Percentiles rank a stretch among this genome's conserved stretches.
Evolutionary conservation across 768 basidiomycete species (phyloP).

Genomic region (Suillus tomentosus): DNA sequence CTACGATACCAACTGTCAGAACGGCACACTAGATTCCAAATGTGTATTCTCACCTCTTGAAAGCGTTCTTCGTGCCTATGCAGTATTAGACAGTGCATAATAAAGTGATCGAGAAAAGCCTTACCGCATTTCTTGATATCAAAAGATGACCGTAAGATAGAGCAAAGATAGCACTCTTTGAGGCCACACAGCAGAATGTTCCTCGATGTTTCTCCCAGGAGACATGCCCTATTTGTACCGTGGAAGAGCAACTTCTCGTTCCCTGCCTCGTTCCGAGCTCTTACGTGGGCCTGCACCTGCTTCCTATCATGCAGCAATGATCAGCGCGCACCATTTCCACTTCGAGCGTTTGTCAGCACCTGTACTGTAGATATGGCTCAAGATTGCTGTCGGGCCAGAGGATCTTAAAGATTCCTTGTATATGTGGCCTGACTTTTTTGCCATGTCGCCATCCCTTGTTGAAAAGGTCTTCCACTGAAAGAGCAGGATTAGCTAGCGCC

Average conservation of each 20-base stretch:
- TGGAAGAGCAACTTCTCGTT: constrained; percentile 68
- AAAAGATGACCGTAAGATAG: constrained; percentile 59
- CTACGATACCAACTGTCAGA: constrained; percentile 30
- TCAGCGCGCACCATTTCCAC: constrained; percentile 14
- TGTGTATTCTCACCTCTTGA: constrained; percentile 41
- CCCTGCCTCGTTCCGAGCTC: constrained; percentile 33
- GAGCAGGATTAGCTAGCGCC: constrained; percentile 7
- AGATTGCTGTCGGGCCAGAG: constrained; percentile 46
- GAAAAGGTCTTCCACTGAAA: constrained; percentile 52
- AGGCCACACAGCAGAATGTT: constrained; percentile 51
- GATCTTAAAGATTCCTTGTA: constrained; percentile 55
- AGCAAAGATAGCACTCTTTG: constrained; percentile 55
- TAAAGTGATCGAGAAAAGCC: constrained; percentile 22
- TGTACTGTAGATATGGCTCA: constrained; percentile 47
- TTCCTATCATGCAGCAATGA: constrained; percentile 18
- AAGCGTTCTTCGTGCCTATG: constrained; percentile 56
- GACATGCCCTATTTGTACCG: constrained; percentile 62
- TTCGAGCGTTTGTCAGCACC: constrained; percentile 39
- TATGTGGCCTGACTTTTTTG: constrained; percentile 48
- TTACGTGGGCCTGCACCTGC: constrained; percentile 29
- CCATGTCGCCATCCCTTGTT: constrained; percentile 58
- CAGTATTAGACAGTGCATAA: constrained; percentile 13
- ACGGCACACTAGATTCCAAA: background rate
- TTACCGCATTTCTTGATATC: constrained; percentile 60
- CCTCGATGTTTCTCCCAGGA: constrained; percentile 52